Evolutionary conservation across 2,329 filamentous ascomycete species (phyloP).

Genomic region (Fusarium neocosmosporiellum): DNA sequence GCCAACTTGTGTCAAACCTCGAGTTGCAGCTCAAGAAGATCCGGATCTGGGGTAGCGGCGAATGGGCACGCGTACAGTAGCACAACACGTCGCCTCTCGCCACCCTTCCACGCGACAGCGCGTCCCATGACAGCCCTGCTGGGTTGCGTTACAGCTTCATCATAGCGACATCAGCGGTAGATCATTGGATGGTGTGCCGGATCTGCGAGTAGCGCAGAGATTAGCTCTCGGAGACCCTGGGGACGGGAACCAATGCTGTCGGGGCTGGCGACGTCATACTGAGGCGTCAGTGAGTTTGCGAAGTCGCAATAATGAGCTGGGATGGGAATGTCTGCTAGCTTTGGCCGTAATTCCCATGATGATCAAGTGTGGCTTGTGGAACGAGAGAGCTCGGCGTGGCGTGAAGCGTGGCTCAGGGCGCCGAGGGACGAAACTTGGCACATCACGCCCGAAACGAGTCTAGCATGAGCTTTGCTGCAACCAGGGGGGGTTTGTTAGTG

Average conservation of each 20-base stretch:
- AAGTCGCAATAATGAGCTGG: background rate
- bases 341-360: slow-evolving; percentile 30
- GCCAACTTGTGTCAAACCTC: slow-evolving; percentile 14
- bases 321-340: slow-evolving; percentile 31
- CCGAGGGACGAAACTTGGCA: background rate
- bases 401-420: slow-evolving; percentile 10
- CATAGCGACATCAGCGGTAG: slow-evolving; percentile 21
- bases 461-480: slow-evolving; percentile 6
- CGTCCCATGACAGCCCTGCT: slow-evolving; percentile 1
- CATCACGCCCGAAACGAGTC: background rate
- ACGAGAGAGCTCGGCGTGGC: slow-evolving; percentile 6
- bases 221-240: slow-evolving; percentile 17
- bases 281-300: background rate
- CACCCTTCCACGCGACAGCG: slow-evolving; percentile 1
- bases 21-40: slow-evolving; percentile 10
- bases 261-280: slow-evolving; percentile 19
- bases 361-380: slow-evolving; percentile 22
- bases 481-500: slow-evolving; percentile 31
- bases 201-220: slow-evolving; percentile 14
- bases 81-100: background rate
- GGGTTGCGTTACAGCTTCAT: slow-evolving; percentile 16
- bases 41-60: slow-evolving; percentile 28
- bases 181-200: background rate
- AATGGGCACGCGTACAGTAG: slow-evolving; percentile 12
- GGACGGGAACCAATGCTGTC: slow-evolving; percentile 14